Evolutionary conservation across 495 filamentous ascomycete genomes (phyloP), one percentile per base, ranked within the genome.

Genomic region (Penicillium parvum): DNA sequence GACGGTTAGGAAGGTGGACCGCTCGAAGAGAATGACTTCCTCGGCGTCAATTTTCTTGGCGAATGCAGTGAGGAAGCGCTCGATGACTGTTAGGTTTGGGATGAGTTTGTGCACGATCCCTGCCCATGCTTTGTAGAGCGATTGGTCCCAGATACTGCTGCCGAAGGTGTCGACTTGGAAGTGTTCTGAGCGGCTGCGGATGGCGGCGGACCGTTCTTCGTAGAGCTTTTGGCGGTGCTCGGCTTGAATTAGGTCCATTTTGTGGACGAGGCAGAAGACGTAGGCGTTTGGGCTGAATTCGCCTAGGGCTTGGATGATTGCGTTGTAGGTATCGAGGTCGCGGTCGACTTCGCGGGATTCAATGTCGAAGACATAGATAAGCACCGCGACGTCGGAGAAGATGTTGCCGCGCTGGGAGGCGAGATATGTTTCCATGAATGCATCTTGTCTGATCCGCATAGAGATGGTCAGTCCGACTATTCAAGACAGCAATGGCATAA

Each of bases 351-450:
- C 92, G 50, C 88, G 83, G 16, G 87, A 94, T 61, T 96, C 92
- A 47, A 96, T 91, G 61, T 98, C 92, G 68, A 98, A 98, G 58
- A 98, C 94, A 71, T 96, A 98, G 70, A 98, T 98, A 8, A 98
- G 76, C 46, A 97, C 91, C 14, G 90, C 92, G 40, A 98, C 92
- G 65, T 88, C 88, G 56, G 82, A 84, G 75, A 98, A 98, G 66
- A 97, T 91, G 70, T 96, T 91, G 43, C 85, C 79, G 28, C 90
- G 88, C 67, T 98, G 92, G 40, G 88, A 85, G 9, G 85, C 83
- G 41, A 98, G 86, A 66, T 96, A 98, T 55, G 90, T 95, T 64
- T 96, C 92, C 76, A 95, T 94, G 65, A 97, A 98, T 16, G 90
- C 90, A 61, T 96, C 94, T 78, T 98, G 92, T 37, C 91, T 94